These are phyloP conservation scores for Fraxinus anomala DNA, from an alignment of 257 asterid species.

Conservation along the genomic window DNA sequence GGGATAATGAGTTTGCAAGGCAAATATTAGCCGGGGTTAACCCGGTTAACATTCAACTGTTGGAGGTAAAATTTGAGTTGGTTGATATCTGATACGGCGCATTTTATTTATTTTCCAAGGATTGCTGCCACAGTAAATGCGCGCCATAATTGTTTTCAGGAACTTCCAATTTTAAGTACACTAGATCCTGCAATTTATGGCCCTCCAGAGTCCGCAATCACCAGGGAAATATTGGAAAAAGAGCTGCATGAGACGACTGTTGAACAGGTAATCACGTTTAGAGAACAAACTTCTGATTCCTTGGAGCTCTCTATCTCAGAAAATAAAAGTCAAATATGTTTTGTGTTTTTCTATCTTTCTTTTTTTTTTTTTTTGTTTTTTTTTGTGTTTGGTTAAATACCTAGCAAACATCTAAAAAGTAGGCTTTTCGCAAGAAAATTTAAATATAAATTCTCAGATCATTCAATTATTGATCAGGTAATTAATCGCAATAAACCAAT, in stretches of 20 bases:
- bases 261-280: slow-evolving; percentile 54
- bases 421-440: too few species aligned
- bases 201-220: slow-evolving; percentile 77
- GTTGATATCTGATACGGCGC: background rate
- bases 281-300: background rate
- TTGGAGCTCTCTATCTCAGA: background rate
- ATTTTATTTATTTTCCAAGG: background rate
- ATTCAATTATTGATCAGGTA: too few species aligned
- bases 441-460: too few species aligned
- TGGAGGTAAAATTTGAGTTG: slow-evolving; percentile 51
- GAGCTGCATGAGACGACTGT: slow-evolving; percentile 65
- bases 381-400: too few species aligned
- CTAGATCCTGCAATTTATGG: slow-evolving; percentile 80
- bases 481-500: too few species aligned
- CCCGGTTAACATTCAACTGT: slow-evolving; percentile 72
- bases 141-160: slow-evolving; percentile 44
- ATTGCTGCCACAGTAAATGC: slow-evolving; percentile 12
- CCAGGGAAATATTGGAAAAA: slow-evolving; percentile 59
- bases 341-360: too few species aligned
- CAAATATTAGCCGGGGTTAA: slow-evolving; percentile 82
- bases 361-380: too few species aligned
- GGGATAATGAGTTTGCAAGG: slow-evolving; percentile 91
- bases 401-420: too few species aligned
- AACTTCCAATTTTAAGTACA: slow-evolving; percentile 73
- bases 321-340: too few species aligned